A percentile compares a stretch with the other conserved stretches of the same genome.
These are phyloP conservation scores for Lactarius quietus DNA, from an alignment of 768 basidiomycete genomes.

Conservation along the genomic window DNA sequence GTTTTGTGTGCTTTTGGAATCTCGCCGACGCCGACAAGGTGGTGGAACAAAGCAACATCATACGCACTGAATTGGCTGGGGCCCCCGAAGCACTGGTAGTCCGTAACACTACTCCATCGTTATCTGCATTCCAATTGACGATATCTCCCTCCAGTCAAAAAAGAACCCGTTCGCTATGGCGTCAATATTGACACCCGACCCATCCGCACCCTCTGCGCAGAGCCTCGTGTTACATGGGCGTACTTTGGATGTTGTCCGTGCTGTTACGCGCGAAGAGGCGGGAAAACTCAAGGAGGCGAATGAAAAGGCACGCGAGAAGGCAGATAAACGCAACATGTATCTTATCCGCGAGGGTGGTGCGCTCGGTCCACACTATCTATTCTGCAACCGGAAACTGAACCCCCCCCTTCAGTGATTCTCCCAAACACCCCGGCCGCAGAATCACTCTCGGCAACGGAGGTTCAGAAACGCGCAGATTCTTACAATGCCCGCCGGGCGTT, in stretches of 20 bases:
- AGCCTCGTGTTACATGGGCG: conserved; percentile 88
- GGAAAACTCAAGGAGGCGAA: conserved; percentile 84
- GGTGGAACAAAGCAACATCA: conserved; percentile 71
- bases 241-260: conserved; percentile 85
- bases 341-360: conserved; percentile 93
- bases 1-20: conserved; percentile 98
- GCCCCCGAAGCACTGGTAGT: conserved; percentile 29
- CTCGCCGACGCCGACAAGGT: conserved; percentile 83
- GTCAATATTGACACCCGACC: conserved; percentile 92
- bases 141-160: conserved; percentile 41
- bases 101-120: not conserved
- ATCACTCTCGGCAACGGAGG: conserved; percentile 63
- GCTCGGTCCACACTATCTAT: conserved; percentile 29
- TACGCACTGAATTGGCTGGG: conserved; percentile 62
- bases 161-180: conserved; percentile 86
- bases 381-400: not conserved
- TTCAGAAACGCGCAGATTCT: conserved; percentile 81
- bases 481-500: conserved; percentile 82
- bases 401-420: conserved; percentile 69
- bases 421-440: conserved; percentile 81
- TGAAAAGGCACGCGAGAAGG: conserved; percentile 80
- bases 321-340: conserved; percentile 94
- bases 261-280: conserved; percentile 88
- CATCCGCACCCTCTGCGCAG: conserved; percentile 77
- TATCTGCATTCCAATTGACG: not conserved